Conservation (phyloP, 345 rosid genomes). For the Lepidium sativum region DNA sequence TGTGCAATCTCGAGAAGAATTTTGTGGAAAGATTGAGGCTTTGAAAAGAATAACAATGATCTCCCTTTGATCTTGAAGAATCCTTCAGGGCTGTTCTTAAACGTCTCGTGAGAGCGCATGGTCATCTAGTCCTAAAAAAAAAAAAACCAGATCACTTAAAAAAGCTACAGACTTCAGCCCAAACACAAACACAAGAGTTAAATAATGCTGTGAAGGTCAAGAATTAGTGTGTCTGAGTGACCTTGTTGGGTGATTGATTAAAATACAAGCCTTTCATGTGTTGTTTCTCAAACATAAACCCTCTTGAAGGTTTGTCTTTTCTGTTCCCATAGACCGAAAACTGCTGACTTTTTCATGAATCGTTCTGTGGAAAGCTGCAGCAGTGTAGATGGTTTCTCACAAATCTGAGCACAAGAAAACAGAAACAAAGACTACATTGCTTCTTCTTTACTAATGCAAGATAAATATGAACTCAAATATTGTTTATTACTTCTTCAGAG, state of each 20-base stretch:
- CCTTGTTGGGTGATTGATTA: slow-evolving; percentile 86
- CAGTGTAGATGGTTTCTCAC: not conserved
- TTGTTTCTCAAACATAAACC: slow-evolving; percentile 88
- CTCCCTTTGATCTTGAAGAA: slow-evolving; percentile 96
- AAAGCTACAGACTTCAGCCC: not conserved
- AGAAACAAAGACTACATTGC: not conserved
- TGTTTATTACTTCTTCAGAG: slow-evolving; percentile 67
- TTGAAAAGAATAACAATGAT: slow-evolving; percentile 92
- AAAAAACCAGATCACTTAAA: not conserved
- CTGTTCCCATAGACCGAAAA: slow-evolving; percentile 80
- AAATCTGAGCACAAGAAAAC: slow-evolving; percentile 1
- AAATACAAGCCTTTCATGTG: slow-evolving; percentile 87
- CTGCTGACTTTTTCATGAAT: slow-evolving; percentile 76
- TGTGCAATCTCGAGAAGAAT: slow-evolving; percentile 74
- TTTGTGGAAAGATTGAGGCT: slow-evolving; percentile 91
- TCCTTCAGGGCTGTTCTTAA: slow-evolving; percentile 83
- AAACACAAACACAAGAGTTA: not conserved
- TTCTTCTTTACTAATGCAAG: not conserved
- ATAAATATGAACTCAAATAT: not conserved
- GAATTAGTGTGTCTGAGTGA: slow-evolving; percentile 1
- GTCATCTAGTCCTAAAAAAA: slow-evolving; percentile 69
- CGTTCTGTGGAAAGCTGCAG: slow-evolving; percentile 83
- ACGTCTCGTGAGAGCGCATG: slow-evolving; percentile 87
- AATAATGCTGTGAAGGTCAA: not conserved
- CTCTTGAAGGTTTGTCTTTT: slow-evolving; percentile 75